phyloP scores from a whole-genome alignment of 345 rosid species.

The Salix purpurea region DNA sequence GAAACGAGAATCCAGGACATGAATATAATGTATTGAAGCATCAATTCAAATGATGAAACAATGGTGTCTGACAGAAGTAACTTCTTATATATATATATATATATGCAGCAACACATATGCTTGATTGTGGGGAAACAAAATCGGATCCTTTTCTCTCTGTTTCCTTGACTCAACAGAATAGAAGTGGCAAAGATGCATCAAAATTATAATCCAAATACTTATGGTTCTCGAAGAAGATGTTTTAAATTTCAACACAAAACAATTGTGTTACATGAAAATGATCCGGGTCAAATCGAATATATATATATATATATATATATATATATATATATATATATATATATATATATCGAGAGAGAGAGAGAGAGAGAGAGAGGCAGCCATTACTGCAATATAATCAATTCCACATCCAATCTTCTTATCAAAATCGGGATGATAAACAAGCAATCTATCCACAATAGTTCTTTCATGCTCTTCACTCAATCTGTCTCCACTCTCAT shows the following conservation, averaged over 20 bases:
- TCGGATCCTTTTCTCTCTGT: no score
- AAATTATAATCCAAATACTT: no score
- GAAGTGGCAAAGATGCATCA: no score
- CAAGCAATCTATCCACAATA: slow-evolving; percentile 73
- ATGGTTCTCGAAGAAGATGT: no score
- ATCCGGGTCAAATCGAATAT: background rate
- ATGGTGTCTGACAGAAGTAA: background rate
- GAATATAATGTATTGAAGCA: no score
- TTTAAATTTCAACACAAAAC: background rate
- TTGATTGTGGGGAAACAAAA: no score
- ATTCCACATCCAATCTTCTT: slow-evolving; percentile 86
- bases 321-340: no score
- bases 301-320: no score
- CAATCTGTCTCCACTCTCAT: slow-evolving; percentile 63
- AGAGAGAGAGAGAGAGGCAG: slow-evolving; percentile 13
- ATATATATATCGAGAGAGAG: background rate
- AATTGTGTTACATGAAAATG: background rate
- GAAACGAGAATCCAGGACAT: no score
- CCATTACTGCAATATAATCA: slow-evolving; percentile 64
- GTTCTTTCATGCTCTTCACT: slow-evolving; percentile 70
- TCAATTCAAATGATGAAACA: background rate
- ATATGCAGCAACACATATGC: no score
- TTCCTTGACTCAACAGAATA: no score
- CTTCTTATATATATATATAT: no score
- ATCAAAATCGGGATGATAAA: slow-evolving; percentile 71